Percentiles rank a stretch among this genome's conserved stretches.
Conservation (phyloP, 371 early-diverging fungal genomes). For the Mucor velutinosus region DNA sequence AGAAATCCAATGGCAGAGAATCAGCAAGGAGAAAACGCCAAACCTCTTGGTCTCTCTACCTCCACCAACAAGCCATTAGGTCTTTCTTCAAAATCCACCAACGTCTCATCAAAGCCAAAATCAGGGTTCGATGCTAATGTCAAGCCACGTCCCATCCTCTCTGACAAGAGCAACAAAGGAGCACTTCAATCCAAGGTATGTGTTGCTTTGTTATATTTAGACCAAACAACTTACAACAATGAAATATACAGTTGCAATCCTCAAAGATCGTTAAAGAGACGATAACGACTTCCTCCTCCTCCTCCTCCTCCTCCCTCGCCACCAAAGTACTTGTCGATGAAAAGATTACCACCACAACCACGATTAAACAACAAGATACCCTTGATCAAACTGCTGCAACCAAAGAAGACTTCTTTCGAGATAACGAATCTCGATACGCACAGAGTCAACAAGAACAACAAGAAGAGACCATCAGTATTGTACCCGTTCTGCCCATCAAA, state of each 20-base stretch:
- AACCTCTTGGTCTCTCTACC: neutral
- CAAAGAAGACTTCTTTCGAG: conserved; percentile 28
- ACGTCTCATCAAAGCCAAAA: neutral
- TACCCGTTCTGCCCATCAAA: conserved; percentile 39
- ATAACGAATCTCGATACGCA: conserved; percentile 29
- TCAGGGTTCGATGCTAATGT: neutral
- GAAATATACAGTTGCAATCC: neutral
- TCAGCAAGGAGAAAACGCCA: neutral
- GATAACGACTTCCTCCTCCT: neutral
- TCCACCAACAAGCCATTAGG: neutral
- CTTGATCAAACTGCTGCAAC: neutral
- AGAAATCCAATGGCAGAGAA: neutral
- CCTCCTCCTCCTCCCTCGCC: neutral
- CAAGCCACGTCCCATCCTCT: conserved; percentile 11
- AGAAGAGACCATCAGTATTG: conserved; percentile 9
- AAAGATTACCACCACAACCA: neutral
- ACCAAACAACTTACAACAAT: neutral
- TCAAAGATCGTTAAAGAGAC: neutral
- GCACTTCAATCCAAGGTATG: neutral
- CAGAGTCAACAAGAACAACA: neutral
- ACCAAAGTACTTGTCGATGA: conserved; percentile 6
- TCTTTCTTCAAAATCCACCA: neutral
- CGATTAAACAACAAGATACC: conserved; percentile 3
- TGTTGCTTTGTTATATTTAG: neutral
- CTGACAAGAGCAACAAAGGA: conserved; percentile 22